These are phyloP conservation scores for Zymoseptoria ardabiliae DNA, from an alignment of 2,329 filamentous ascomycete genomes.

Conservation along the genomic window DNA sequence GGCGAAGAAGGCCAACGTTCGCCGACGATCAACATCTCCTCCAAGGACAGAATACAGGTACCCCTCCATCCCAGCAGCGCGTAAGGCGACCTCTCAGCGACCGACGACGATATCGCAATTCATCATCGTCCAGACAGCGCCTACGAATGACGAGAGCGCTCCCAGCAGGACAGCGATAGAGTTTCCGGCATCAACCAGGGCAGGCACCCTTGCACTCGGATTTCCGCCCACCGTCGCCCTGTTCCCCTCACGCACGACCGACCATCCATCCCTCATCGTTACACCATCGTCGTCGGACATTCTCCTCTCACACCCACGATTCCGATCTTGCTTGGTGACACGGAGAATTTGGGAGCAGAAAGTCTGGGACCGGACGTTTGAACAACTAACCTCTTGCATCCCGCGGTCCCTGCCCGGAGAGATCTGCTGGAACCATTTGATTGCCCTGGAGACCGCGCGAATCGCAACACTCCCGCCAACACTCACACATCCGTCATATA, in stretches of 20 bases:
- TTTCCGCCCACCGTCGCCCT: no score
- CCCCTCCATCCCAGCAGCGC: neutral
- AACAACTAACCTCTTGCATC: neutral
- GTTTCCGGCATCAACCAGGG: no score
- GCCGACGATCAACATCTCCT: neutral
- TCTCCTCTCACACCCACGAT: neutral
- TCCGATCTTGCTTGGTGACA: neutral
- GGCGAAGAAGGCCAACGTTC: neutral
- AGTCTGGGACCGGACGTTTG: neutral
- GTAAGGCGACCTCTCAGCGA: neutral
- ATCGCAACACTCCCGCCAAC: neutral
- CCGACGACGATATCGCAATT: neutral
- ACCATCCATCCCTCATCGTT: neutral
- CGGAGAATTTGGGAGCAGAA: neutral
- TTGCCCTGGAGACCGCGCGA: neutral
- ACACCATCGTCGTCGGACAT: neutral
- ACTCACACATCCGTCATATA: neutral
- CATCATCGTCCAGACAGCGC: no score
- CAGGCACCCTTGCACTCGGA: no score
- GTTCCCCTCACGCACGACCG: no score
- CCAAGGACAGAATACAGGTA: no score
- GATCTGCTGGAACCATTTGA: neutral
- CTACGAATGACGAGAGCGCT: no score
- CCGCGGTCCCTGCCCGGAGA: no score
- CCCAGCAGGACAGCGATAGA: no score